A percentile compares a stretch with the other conserved stretches of the same genome.
Evolutionary conservation across 169 alveolate species (phyloP).

Genomic region (Miamiensis avidus): DNA sequence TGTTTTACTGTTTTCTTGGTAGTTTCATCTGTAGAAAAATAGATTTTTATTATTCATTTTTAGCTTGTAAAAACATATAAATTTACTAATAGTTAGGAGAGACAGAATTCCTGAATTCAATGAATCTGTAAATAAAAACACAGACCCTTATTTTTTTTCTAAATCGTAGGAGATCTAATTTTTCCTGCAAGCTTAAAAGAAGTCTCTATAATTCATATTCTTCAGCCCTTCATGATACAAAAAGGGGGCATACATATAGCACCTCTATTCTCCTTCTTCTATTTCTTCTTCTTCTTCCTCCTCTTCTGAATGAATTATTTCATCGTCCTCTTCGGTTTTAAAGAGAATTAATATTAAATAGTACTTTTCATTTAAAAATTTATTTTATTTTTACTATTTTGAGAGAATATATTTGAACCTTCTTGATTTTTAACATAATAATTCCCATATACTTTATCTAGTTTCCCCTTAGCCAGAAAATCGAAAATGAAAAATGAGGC

Average conservation of each 20-base stretch:
- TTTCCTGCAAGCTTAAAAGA: conserved; percentile 71
- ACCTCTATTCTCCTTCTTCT: conserved; percentile 49
- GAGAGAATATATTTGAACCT: background rate
- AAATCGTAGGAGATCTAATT: conserved; percentile 73
- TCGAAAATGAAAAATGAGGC: conserved; percentile 66
- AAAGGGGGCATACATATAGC: conserved; percentile 58
- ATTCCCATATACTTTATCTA: conserved; percentile 54
- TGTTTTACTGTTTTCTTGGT: conserved; percentile 4
- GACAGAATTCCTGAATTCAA: conserved; percentile 60
- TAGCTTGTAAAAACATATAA: background rate
- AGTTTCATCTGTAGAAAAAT: conserved; percentile 1
- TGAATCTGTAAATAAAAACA: conserved; percentile 63
- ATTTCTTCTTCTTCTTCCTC: background rate
- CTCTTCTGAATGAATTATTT: conserved; percentile 1
- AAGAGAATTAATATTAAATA: too few relatives aligned
- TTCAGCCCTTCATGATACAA: conserved; percentile 67
- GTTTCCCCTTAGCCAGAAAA: conserved; percentile 63
- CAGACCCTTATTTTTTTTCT: conserved; percentile 59
- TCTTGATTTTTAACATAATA: conserved; percentile 44
- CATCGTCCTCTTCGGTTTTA: too few relatives aligned
- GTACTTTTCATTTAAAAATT: too few relatives aligned
- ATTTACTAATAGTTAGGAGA: conserved; percentile 55
- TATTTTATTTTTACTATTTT: too few relatives aligned
- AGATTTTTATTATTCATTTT: background rate
- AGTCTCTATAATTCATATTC: conserved; percentile 58